Percentiles rank a stretch among this genome's conserved stretches.
Conservation (phyloP, 331 rosid species). For the Pyrus hybrid region DNA sequence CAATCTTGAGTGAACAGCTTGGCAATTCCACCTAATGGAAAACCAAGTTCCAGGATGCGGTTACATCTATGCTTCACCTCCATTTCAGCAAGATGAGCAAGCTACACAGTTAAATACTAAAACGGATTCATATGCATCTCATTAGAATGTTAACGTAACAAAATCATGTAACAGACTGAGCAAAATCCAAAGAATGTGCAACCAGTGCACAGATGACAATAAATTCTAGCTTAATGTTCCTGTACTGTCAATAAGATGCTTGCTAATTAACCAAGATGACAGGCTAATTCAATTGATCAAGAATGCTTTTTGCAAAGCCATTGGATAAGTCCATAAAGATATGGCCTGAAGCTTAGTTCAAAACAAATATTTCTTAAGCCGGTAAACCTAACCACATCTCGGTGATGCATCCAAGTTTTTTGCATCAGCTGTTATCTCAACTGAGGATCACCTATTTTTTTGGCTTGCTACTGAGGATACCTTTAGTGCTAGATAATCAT, state of each 20-base stretch:
- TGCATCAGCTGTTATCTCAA: neutral
- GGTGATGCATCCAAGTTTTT: neutral
- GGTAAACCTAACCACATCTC: neutral
- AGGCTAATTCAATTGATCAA: neutral
- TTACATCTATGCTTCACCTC: slow-evolving; percentile 93
- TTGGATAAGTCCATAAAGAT: neutral
- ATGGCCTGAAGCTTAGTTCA: neutral
- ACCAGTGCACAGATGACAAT: neutral
- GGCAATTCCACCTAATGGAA: slow-evolving; percentile 87
- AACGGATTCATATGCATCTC: neutral
- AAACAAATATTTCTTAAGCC: neutral
- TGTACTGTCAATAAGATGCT: neutral
- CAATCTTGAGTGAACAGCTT: slow-evolving; percentile 94
- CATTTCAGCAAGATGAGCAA: slow-evolving; percentile 93
- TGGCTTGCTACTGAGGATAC: neutral
- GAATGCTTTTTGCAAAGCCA: neutral
- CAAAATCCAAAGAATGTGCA: neutral
- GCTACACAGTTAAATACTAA: slow-evolving; percentile 39
- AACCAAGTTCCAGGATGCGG: slow-evolving; percentile 85
- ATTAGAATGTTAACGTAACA: neutral
- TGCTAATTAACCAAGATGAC: neutral
- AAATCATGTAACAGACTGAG: neutral
- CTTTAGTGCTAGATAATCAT: neutral
- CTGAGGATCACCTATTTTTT: neutral
- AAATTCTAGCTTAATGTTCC: neutral